phyloP scores from a whole-genome alignment of 176 grass and related monocot species.

The Oryza rufipogon region DNA sequence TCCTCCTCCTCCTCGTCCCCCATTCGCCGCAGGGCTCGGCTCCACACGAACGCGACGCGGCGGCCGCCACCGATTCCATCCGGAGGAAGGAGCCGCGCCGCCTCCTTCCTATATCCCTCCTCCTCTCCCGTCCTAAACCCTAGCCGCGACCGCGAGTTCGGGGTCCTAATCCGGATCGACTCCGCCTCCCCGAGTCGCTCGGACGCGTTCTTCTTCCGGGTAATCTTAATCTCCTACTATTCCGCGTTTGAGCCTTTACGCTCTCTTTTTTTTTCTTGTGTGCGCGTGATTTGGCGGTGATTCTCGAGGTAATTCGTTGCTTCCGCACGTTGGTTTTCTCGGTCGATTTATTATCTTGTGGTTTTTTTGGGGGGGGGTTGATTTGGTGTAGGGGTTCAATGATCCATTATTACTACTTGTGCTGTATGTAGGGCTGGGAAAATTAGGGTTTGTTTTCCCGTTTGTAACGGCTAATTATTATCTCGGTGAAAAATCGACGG shows the following conservation, averaged over 20 bases:
- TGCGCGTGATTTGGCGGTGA: background rate
- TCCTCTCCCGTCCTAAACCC: background rate
- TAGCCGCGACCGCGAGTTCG: background rate
- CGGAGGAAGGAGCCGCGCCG: background rate
- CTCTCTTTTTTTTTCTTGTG: background rate
- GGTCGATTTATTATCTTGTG: background rate
- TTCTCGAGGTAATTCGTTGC: background rate
- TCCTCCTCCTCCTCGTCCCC: background rate
- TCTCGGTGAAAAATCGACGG: background rate
- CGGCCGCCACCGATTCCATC: background rate
- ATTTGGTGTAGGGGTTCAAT: background rate
- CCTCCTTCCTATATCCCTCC: background rate
- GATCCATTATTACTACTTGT: background rate
- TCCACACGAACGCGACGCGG: constrained; percentile 17
- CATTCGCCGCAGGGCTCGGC: constrained; percentile 7
- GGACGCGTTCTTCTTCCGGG: background rate
- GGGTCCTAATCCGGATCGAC: background rate
- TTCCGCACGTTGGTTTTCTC: background rate
- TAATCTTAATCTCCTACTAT: background rate
- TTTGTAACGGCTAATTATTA: background rate
- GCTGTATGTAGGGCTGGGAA: background rate
- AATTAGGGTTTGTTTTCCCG: background rate
- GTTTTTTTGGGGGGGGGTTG: background rate
- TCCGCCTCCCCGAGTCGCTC: background rate
- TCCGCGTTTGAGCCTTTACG: background rate